These are phyloP conservation scores for Dichomitus squalens DNA, from an alignment of 1,284 basidiomycete genomes.

Conservation along the genomic window DNA sequence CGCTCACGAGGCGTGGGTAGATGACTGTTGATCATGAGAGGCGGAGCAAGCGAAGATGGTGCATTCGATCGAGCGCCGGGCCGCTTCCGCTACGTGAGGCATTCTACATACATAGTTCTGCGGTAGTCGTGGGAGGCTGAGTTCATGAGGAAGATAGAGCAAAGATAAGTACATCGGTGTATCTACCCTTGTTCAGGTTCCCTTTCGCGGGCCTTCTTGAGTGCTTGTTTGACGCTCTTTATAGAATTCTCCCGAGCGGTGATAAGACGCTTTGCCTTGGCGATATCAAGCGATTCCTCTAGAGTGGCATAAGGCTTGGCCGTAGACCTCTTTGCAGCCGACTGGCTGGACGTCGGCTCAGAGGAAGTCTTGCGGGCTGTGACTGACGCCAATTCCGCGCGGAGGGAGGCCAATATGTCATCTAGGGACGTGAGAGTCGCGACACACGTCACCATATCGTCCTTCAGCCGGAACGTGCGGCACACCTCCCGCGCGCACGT, in stretches of 20 bases:
- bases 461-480: slow-evolving; percentile 60
- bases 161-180: too few species aligned
- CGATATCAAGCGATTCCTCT: slow-evolving; percentile 41
- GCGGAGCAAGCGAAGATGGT: too few species aligned
- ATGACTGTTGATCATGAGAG: too few species aligned
- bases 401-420: slow-evolving; percentile 55
- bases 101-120: too few species aligned
- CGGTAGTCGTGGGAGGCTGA: too few species aligned
- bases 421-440: slow-evolving; percentile 64
- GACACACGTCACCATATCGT: slow-evolving; percentile 64
- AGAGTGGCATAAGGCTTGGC: slow-evolving; percentile 41
- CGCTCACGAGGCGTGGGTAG: too few species aligned
- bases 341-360: neutral
- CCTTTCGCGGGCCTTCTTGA: slow-evolving; percentile 20
- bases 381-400: slow-evolving; percentile 47
- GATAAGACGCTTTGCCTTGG: slow-evolving; percentile 49
- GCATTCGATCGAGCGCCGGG: too few species aligned
- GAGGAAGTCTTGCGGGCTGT: neutral
- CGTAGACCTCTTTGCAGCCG: slow-evolving; percentile 27
- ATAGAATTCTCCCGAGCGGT: slow-evolving; percentile 48
- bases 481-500: slow-evolving; percentile 76
- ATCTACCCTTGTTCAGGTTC: neutral
- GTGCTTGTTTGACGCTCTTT: slow-evolving; percentile 35
- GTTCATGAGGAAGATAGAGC: too few species aligned
- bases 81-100: too few species aligned